Evolutionary conservation across 1,284 basidiomycete species (phyloP), one percentile per base, ranked within the genome.

Genomic region (Naganishia sp.): DNA sequence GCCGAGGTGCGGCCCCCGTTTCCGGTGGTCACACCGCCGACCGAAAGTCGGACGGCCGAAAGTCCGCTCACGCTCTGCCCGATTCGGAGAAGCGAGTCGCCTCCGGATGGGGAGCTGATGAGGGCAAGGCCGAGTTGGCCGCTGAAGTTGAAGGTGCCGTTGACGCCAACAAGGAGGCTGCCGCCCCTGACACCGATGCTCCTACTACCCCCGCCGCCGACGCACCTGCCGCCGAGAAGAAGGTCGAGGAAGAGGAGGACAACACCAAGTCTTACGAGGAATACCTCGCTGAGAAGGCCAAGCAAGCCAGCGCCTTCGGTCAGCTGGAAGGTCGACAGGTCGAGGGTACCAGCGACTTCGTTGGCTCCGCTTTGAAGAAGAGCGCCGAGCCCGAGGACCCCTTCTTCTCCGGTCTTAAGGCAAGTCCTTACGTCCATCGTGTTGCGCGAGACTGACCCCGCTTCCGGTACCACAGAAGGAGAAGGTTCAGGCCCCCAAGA

Each of bases 61-160:
- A 71, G 68, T 73, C 73, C 72, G 74, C 71, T 46, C 70, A 70
- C 63, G 70, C 71, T 63, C 66, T 59, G 69, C 65, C 72, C 91
- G 93, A 96, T 81, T 88, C 90, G 52, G 89, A 92, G 73, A 96
- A 96, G 86, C 90, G 90, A 83, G 81, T 94, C 72, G 88, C 90
- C 78, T 90, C 92, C 78, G 89, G 88, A 71, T 96, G 92, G 92
- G 92, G 92, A 71, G 90, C 89, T 68, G 90, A 92, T 73, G 90
- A 94, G 74, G 90, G 88, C 74, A 83, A 83, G 72, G 84, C 83
- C 53, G 93, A 95, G 80, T 82, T 88, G 74, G 74, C 81, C 69
- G 80, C 79, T 73, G 81, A 80, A 71, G 76, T 77, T 65, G 79
- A 81, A 71, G 82, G 82, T 59, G 80, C 73, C 7, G 66, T 59